Evolutionary conservation across 495 filamentous ascomycete genomes (phyloP).

Genomic region (Darksidea phi): DNA sequence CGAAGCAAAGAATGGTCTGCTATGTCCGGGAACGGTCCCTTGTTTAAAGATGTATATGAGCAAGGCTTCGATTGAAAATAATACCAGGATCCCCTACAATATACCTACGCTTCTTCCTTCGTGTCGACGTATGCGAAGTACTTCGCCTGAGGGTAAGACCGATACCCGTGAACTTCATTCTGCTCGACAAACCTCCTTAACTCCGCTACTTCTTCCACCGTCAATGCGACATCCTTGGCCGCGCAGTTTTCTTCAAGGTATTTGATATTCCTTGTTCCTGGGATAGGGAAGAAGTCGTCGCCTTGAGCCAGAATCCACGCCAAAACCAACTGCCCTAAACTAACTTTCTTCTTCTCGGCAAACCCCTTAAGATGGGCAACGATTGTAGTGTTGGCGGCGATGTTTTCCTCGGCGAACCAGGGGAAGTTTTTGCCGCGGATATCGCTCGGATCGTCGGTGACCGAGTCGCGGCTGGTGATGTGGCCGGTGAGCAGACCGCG

Average conservation of each 20-base stretch:
- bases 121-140: constrained; percentile 33
- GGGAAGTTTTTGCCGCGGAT: constrained; percentile 46
- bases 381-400: constrained; percentile 52
- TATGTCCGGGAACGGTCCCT: too few species aligned
- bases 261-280: constrained; percentile 45
- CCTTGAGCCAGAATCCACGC: constrained; percentile 63
- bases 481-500: constrained; percentile 57
- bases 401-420: constrained; percentile 53
- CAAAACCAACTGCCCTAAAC: constrained; percentile 52
- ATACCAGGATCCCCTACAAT: too few species aligned
- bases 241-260: constrained; percentile 43
- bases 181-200: constrained; percentile 39
- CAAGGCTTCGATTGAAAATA: too few species aligned
- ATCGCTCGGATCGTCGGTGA: constrained; percentile 47
- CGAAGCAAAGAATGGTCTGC: too few species aligned
- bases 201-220: constrained; percentile 40
- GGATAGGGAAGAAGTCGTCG: constrained; percentile 61
- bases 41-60: too few species aligned
- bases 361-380: constrained; percentile 47
- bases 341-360: constrained; percentile 51
- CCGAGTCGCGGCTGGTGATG: constrained; percentile 46
- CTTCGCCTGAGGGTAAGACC: constrained; percentile 30
- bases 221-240: constrained; percentile 36
- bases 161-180: constrained; percentile 32
- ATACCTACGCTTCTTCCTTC: too few species aligned